These are phyloP conservation scores for Pseudocercospora crystallina DNA, from an alignment of 2,329 filamentous ascomycete genomes.

Conservation along the genomic window DNA sequence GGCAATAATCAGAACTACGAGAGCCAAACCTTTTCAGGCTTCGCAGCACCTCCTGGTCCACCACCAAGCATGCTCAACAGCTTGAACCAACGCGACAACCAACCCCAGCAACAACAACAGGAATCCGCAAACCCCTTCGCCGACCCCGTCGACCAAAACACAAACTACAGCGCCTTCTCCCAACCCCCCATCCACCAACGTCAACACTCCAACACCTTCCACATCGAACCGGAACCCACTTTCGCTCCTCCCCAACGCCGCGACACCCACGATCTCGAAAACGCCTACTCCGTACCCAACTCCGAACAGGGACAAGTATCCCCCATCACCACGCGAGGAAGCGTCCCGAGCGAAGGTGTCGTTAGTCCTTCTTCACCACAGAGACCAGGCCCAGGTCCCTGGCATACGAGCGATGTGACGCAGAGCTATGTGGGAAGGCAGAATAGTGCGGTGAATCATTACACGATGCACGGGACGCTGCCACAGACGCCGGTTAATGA, in stretches of 20 bases:
- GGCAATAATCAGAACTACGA: not conserved
- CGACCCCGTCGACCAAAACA: constrained; percentile 40
- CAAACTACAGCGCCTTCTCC: constrained; percentile 20
- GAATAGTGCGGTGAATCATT: constrained; percentile 42
- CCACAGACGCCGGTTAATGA: too few species aligned
- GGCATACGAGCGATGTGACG: constrained; percentile 35
- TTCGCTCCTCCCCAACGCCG: constrained; percentile 17
- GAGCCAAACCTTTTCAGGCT: constrained; percentile 8
- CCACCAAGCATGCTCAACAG: constrained; percentile 17
- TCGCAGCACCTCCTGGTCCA: constrained; percentile 26
- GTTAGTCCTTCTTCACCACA: constrained; percentile 16
- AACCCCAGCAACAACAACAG: constrained; percentile 13
- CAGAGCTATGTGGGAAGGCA: constrained; percentile 46
- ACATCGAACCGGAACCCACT: constrained; percentile 22
- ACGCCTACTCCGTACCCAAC: constrained; percentile 21
- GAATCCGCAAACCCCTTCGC: constrained; percentile 41
- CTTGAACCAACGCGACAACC: constrained; percentile 12
- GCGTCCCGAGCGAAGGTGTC: constrained; percentile 2
- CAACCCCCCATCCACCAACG: constrained; percentile 6
- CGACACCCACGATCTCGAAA: constrained; percentile 29
- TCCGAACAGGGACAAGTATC: constrained; percentile 16
- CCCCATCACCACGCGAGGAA: constrained; percentile 14
- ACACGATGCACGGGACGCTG: constrained; percentile 46
- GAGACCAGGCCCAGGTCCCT: constrained; percentile 29
- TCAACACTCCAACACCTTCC: constrained; percentile 22